These are phyloP conservation scores for Litsea cubeba DNA, from an alignment of 164 flowering plant species.

Conservation along the genomic window DNA sequence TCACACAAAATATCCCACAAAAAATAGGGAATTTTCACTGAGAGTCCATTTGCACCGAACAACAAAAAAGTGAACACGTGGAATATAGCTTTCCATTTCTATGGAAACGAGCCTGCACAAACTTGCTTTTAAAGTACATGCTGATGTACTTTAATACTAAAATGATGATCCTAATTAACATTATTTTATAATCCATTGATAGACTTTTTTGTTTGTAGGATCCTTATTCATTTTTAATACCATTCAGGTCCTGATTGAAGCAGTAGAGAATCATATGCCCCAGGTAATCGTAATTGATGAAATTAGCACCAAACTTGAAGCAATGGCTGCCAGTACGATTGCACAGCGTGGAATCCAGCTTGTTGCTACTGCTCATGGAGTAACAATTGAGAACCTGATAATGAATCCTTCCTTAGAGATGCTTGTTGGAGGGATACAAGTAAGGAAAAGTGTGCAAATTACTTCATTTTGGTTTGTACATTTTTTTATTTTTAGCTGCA, in stretches of 20 bases:
- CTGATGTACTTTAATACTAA: not conserved
- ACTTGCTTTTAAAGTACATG: not conserved
- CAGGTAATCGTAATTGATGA: conserved; percentile 97
- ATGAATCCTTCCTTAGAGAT: conserved; percentile 90
- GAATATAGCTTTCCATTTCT: not conserved
- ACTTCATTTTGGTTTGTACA: not conserved
- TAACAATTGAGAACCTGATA: conserved; percentile 80
- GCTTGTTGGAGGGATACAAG: conserved; percentile 97
- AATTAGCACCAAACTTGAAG: conserved; percentile 97
- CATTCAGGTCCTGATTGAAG: conserved; percentile 81
- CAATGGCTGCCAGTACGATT: conserved; percentile 94
- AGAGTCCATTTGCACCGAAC: not conserved
- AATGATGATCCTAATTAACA: not conserved
- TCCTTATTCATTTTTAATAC: conserved; percentile 1
- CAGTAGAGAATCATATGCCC: conserved; percentile 98
- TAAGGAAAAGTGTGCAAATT: conserved; percentile 11
- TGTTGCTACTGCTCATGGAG: conserved; percentile 98
- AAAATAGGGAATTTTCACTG: no score
- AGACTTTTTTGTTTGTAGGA: not conserved
- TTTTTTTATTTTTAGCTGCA: not conserved
- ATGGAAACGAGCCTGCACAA: no score
- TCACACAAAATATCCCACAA: no score
- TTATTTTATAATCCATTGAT: not conserved
- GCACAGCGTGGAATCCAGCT: conserved; percentile 97
- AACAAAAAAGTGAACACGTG: not conserved